Evolutionary conservation across 768 basidiomycete species (phyloP), one percentile per base, ranked within the genome.

Genomic region (Hericium alpestre): DNA sequence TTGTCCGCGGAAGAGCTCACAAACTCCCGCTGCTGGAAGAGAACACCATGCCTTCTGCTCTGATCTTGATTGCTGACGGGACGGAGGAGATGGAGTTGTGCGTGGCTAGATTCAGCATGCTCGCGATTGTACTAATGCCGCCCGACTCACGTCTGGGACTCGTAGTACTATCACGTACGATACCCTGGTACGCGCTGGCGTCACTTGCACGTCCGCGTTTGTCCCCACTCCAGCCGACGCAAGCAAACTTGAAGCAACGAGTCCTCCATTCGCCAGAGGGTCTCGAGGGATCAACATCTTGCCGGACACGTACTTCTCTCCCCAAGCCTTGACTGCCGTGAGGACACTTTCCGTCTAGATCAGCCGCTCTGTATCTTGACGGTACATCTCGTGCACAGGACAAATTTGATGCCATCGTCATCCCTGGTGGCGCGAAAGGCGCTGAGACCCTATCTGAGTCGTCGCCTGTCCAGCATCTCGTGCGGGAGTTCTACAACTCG

Each of bases 21-120:
- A 32, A 32, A 32, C 32, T 32, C 6, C 32, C 9, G 32, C 6
- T 32, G 9, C 9, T 10, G 9, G 32, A 7, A 51, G 22, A 56
- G 22, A n/a, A 18, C 16, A 58, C 20, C 38, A 69, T 68, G 66
- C 72, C 78, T 10, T 80, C 82, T 39, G 90, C 86, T 6, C 72
- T 90, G 20, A 76, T 92, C 50, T 73, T 92, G 22, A 79, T 92
- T 25, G 85, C 89, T 16, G 79, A 90, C 65, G 90, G 90, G 12
- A 90, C 90, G 1, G 90, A 92, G 66, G 90, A 92, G 71, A 90
- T 90, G 83, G 89, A 90, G 70, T 91, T 90, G 89, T 87, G 65
- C 63, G 82, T 57, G 2, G 16, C n/a, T 40, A 22, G 47, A 52
- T 16, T 8, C 25, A 18, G 27, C 38, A 32, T 23, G 20, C 53